Evolutionary conservation across 164 flowering plant species (phyloP).

Genomic region (Brasenia schreberi): DNA sequence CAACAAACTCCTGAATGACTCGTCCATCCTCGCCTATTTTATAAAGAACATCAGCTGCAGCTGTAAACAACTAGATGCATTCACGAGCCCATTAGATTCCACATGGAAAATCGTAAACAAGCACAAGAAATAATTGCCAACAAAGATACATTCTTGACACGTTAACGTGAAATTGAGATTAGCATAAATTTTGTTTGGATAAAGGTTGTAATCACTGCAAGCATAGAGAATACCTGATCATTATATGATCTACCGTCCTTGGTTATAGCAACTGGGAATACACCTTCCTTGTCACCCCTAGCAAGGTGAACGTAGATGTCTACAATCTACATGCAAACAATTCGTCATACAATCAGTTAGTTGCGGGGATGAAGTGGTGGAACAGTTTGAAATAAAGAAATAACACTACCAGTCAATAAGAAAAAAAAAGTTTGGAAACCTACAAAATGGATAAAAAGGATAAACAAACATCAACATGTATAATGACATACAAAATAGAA

Average conservation of each 20-base stretch:
- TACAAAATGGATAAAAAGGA: background rate
- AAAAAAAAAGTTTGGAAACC: background rate
- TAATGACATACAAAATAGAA: background rate
- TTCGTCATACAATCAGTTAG: too few species aligned
- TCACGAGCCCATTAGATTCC: background rate
- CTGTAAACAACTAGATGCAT: slow-evolving; percentile 60
- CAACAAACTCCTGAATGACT: slow-evolving; percentile 66
- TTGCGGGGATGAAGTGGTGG: too few species aligned
- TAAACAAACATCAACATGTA: background rate
- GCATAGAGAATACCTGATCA: slow-evolving; percentile 54
- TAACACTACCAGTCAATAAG: too few species aligned
- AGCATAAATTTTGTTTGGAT: too few species aligned
- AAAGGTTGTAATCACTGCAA: background rate
- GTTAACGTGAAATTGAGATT: too few species aligned
- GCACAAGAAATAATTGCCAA: background rate
- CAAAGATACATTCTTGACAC: background rate
- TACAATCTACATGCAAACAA: slow-evolving; percentile 59
- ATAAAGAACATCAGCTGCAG: slow-evolving; percentile 70
- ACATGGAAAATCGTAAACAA: background rate
- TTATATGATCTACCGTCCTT: slow-evolving; percentile 96
- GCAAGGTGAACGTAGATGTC: slow-evolving; percentile 85
- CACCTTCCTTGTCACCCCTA: slow-evolving; percentile 63
- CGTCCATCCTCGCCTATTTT: slow-evolving; percentile 75
- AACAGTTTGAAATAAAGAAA: too few species aligned
- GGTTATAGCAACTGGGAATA: slow-evolving; percentile 85